Evolutionary conservation across 2,329 filamentous ascomycete genomes (phyloP), one percentile per base, ranked within the genome.

Genomic region (Coniochaeta sp.): DNA sequence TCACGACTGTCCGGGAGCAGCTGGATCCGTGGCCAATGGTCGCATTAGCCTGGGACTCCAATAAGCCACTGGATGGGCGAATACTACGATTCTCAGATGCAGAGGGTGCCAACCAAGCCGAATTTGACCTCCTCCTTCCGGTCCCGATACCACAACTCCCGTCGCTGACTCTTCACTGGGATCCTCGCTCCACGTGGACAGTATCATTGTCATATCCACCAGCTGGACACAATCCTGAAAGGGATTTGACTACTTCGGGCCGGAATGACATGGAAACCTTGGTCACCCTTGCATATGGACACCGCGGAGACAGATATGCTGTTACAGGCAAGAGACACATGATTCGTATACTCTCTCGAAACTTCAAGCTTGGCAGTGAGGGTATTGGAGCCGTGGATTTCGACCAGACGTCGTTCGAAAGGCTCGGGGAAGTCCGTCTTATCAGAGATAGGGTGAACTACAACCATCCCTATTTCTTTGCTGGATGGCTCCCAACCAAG

Each of bases 21-120:
- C 72, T 77, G 58, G 76, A 76, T 24, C 82, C 82, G 0, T 86
- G 83, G 82, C 60, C 62, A 0, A 58, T 65, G 4, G 65, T 84
- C 9, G 76, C 79, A 0, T 65, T 67, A 22, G 69, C 70, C 4
- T 85, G 82, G 82, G 65, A 64, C 17, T 62, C 60, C 65, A 67
- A 70, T 22, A 66, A 58, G 16, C 36, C 65, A 19, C 62, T 68
- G 6, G 76, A 65, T 31, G 68, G 67, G 28, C 70, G 74, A 40
- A 58, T 65, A 1, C 5, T 77, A 43, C 71, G 64, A 6, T 67
- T 80, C 7, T 60, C 69, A 6, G 76, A 77, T 44, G 67, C 71
- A 7, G 61, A 71, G 5, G 71, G 68, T 0, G 55, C 59, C 0
- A 36, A 67, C 1, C 61, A 74, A 2, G 73, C 72, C 2, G 70